Percentiles rank a stretch among this genome's conserved stretches.
These are phyloP conservation scores for Prunus padus DNA, from an alignment of 306 rosid genomes.

Conservation along the genomic window DNA sequence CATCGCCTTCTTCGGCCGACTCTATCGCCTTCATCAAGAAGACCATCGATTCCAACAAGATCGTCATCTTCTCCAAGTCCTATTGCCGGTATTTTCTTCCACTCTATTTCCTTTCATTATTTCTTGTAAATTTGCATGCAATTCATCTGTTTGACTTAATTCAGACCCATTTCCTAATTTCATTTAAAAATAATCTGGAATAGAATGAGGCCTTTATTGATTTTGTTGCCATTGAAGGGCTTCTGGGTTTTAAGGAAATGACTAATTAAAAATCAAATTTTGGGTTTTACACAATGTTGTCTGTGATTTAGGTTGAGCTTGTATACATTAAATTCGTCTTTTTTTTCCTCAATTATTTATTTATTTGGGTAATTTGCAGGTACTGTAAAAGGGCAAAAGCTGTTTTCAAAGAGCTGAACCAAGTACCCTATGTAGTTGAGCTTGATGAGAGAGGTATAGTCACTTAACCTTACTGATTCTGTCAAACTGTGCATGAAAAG, in stretches of 20 bases:
- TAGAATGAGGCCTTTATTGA: neutral
- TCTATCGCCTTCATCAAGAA: conserved; percentile 58
- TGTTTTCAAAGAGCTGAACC: conserved; percentile 75
- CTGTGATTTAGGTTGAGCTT: neutral
- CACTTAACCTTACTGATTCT: conserved; percentile 1
- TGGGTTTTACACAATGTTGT: neutral
- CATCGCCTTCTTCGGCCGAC: conserved; percentile 35
- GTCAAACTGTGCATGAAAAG: neutral
- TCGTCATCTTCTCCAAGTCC: conserved; percentile 91
- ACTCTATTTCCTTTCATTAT: neutral
- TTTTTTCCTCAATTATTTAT: neutral
- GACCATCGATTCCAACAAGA: conserved; percentile 64
- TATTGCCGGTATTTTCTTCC: conserved; percentile 72
- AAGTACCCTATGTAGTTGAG: conserved; percentile 77
- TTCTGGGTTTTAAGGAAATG: neutral
- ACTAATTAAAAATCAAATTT: neutral
- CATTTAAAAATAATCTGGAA: neutral
- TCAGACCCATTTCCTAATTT: neutral
- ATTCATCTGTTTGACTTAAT: neutral
- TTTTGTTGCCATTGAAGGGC: neutral
- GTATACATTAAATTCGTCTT: neutral
- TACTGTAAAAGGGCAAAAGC: conserved; percentile 83
- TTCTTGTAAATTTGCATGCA: neutral
- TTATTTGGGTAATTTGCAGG: conserved; percentile 39
- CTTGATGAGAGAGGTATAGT: conserved; percentile 82